Conservation (phyloP, 495 filamentous ascomycete species). For the Wilcoxina mikolae region DNA sequence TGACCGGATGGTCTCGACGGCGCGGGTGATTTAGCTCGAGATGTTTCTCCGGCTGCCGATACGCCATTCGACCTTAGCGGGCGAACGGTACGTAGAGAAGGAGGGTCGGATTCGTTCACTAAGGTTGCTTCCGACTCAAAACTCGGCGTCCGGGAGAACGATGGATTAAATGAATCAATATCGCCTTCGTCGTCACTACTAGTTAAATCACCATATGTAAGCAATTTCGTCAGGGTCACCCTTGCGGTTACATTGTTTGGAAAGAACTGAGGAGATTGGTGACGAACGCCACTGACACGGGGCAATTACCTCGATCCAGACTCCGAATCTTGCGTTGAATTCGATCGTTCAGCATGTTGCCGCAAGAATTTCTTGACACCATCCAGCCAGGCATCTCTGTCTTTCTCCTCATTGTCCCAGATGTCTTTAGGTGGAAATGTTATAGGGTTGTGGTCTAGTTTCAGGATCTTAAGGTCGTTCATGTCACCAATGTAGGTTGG, state of each 20-base stretch:
- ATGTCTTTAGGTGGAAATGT: conserved; percentile 50
- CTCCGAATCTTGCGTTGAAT: conserved; percentile 42
- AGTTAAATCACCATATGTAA: conserved; percentile 25
- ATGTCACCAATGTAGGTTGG: conserved; percentile 76
- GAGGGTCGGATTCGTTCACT: neutral
- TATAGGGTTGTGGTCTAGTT: conserved; percentile 74
- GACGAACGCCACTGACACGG: neutral
- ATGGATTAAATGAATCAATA: conserved; percentile 29
- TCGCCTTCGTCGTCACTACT: conserved; percentile 34
- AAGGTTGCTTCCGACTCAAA: conserved; percentile 7
- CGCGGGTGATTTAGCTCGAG: conserved; percentile 1
- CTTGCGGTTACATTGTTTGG: neutral
- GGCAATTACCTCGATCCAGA: conserved; percentile 45
- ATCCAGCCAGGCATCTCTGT: conserved; percentile 25
- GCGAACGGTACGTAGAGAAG: neutral
- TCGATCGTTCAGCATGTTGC: conserved; percentile 39
- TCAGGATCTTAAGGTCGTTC: conserved; percentile 71
- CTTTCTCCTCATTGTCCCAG: conserved; percentile 29
- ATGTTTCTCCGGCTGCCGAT: neutral
- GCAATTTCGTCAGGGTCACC: neutral
- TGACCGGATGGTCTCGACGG: neutral
- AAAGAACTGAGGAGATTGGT: neutral
- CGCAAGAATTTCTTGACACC: conserved; percentile 67
- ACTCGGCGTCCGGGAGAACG: conserved; percentile 21
- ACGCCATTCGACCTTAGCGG: neutral